Conservation (phyloP, 306 rosid species). For the Geum urbanum region DNA sequence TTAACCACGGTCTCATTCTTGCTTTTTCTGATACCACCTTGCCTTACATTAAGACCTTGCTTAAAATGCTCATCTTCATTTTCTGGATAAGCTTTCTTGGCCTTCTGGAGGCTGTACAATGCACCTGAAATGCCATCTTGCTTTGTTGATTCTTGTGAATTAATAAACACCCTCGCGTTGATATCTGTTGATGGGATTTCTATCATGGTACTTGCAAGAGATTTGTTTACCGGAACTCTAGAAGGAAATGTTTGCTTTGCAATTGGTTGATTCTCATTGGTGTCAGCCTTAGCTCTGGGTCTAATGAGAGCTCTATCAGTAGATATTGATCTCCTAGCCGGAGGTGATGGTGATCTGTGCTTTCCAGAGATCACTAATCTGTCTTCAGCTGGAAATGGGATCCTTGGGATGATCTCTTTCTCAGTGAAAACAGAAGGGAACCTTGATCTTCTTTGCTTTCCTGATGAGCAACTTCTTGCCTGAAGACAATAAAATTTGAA, state of each 20-base stretch:
- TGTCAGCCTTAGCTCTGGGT: constrained; percentile 53
- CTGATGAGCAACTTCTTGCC: constrained; percentile 88
- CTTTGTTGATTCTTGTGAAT: constrained; percentile 42
- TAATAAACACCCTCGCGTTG: constrained; percentile 35
- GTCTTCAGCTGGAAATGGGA: constrained; percentile 59
- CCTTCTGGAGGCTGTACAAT: constrained; percentile 43
- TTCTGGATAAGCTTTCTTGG: constrained; percentile 55
- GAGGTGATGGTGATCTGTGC: constrained; percentile 79
- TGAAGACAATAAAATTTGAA: constrained; percentile 21
- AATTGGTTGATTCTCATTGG: constrained; percentile 53
- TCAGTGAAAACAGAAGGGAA: constrained; percentile 60
- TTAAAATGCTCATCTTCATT: constrained; percentile 66
- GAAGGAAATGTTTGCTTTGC: constrained; percentile 52
- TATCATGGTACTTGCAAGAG: constrained; percentile 39
- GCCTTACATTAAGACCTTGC: constrained; percentile 57
- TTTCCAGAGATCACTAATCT: constrained; percentile 46
- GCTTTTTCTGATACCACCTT: constrained; percentile 59
- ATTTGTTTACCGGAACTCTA: constrained; percentile 57
- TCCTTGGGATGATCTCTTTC: constrained; percentile 54
- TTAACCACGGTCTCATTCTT: constrained; percentile 53
- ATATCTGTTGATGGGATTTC: constrained; percentile 18
- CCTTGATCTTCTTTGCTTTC: constrained; percentile 79
- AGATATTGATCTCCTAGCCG: constrained; percentile 76
- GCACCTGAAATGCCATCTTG: constrained; percentile 45
- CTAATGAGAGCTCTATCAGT: constrained; percentile 67